Base-by-base conservation (phyloP, 2,329 filamentous ascomycete species). In the Aspergillus sp. region DNA sequence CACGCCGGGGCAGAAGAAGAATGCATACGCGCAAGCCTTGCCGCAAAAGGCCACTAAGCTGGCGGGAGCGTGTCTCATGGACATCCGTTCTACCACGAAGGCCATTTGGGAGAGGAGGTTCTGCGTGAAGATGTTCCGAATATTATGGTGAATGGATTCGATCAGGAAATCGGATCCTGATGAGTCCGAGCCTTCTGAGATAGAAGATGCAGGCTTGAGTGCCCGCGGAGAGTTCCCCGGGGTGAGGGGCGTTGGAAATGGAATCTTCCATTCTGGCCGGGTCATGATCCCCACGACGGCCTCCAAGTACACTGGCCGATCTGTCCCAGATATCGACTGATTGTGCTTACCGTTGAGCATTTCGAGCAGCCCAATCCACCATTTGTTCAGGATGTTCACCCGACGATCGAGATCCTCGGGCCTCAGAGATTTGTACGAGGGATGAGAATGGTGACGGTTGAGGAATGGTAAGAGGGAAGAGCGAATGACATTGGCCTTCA, bases 21-120 rank as follows among this genome's bases (percentile, higher is more conserved):
- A 96, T 25, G 90, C 91, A 70, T 95, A 96, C 2, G 92, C 91
- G 65, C 89, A 93, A 3, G 91, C 89, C 72, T 94, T 95, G 54
- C 90, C 92, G 49, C 89, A 91, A 68, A 96, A 96, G 25, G 88
- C 88, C 53, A 96, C 89, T 53, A 91, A 71, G 61, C 84, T 88
- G 38, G 84, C 83, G 36, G 84, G 82, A 9, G 85, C 84, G 64
- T 91, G 88, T 45, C 89, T 84, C 63, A 89, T 77, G 14, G 89
- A 91, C 85, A 96, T 88, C 67, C 91, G 93, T 50, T 94, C 89
- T 5, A 96, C 87, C n/a, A 91, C 88, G 58, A 94, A 88, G 1
- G 83, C 80, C 84, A 96, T 88, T 65, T 96, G 92, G 36, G 87
- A 85, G 40, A 91, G 80, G 29, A 97, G 75, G 60, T 94, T 96